Evolutionary conservation across 352 stramenopile genomes (phyloP).

Genomic region (Pythium scleroteichum): DNA sequence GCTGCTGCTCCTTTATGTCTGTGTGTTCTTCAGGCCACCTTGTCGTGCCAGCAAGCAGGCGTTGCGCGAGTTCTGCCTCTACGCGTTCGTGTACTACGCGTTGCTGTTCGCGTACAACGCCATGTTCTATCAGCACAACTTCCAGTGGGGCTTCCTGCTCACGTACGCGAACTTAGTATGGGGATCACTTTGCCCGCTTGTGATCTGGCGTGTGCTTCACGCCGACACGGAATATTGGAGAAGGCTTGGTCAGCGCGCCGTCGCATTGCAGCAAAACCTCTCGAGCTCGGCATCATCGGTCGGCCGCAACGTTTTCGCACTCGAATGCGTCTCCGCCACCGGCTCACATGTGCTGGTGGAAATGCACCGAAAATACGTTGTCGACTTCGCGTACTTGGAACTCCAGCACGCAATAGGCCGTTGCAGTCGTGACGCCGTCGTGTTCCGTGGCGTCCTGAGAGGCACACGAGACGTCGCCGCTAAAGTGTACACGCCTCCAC

Average conservation of each 20-base stretch:
- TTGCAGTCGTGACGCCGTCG: constrained; percentile 7
- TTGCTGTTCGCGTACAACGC: constrained; percentile 38
- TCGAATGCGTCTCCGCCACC: constrained; percentile 21
- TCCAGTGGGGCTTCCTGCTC: constrained; percentile 53
- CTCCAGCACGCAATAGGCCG: constrained; percentile 28
- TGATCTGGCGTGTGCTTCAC: constrained; percentile 72
- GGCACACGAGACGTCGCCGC: constrained; percentile 49
- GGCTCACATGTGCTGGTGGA: constrained; percentile 65
- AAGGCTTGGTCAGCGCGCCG: constrained; percentile 51
- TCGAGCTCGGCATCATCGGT: constrained; percentile 27
- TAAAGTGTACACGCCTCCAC: constrained; percentile 67
- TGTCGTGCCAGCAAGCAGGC: constrained; percentile 46
- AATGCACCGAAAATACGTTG: constrained; percentile 59
- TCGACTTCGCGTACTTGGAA: constrained; percentile 71
- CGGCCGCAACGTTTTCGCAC: constrained; percentile 6
- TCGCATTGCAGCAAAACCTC: constrained; percentile 42
- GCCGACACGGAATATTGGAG: constrained; percentile 79
- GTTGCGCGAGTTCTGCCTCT: constrained; percentile 56
- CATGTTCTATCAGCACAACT: constrained; percentile 43
- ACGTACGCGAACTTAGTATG: constrained; percentile 64
- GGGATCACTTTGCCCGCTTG: constrained; percentile 46
- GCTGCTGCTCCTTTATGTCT: constrained; percentile 45
- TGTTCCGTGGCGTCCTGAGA: constrained; percentile 59
- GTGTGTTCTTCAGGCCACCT: constrained; percentile 42
- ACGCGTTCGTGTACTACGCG: constrained; percentile 40